Evolutionary conservation across 345 rosid species (phyloP).

Genomic region (Sisymbrium irio): DNA sequence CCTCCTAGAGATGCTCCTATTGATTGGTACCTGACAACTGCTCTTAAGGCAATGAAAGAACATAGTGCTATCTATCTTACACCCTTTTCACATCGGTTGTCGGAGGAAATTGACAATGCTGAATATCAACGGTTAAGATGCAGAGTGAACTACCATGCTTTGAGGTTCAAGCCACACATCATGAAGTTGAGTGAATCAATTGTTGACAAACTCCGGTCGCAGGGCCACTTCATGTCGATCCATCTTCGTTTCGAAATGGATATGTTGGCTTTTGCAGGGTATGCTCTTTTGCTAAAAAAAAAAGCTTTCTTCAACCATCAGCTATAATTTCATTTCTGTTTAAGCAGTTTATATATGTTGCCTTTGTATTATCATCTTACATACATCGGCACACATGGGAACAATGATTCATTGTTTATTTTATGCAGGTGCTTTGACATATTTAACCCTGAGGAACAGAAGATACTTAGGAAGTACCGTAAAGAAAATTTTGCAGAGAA

Average conservation of each 20-base stretch:
- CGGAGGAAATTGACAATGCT: constrained; percentile 87
- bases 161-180: constrained; percentile 89
- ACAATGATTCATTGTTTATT: background rate
- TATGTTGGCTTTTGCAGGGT: constrained; percentile 99
- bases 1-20: constrained; percentile 96
- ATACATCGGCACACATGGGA: constrained; percentile 2
- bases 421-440: constrained; percentile 83
- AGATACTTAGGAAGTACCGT: constrained; percentile 72
- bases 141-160: constrained; percentile 97
- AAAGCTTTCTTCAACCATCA: constrained; percentile 1
- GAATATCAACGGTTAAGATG: constrained; percentile 97
- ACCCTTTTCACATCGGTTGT: constrained; percentile 97
- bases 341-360: constrained; percentile 1
- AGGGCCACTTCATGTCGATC: constrained; percentile 98
- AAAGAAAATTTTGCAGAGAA: constrained; percentile 80
- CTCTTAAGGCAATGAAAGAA: constrained; percentile 85
- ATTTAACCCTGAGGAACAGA: constrained; percentile 72
- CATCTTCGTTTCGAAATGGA: constrained; percentile 99
- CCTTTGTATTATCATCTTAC: constrained; percentile 8
- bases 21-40: constrained; percentile 82
- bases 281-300: constrained; percentile 31
- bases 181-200: constrained; percentile 88
- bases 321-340: constrained; percentile 8
- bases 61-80: constrained; percentile 94
- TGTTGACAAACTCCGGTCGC: constrained; percentile 91